Evolutionary conservation across 2,329 filamentous ascomycete species (phyloP).

Genomic region (Mycogone perniciosa): DNA sequence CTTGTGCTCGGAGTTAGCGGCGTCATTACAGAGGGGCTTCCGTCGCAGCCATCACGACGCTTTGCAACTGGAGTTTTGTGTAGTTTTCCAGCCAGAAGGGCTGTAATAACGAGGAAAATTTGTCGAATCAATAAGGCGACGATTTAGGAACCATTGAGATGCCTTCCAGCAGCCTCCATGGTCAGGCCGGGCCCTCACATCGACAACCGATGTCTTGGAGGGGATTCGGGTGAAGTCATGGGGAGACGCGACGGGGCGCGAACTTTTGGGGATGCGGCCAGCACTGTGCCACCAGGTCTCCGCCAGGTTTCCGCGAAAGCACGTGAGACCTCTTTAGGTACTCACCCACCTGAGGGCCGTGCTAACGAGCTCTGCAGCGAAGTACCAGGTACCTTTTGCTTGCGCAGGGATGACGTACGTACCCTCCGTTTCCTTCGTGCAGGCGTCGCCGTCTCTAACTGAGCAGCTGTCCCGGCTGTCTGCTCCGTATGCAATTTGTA

Average conservation of each 20-base stretch:
- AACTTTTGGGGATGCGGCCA: slow-evolving; percentile 27
- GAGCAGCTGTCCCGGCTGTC: too few species aligned
- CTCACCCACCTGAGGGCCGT: background rate
- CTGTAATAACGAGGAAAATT: slow-evolving; percentile 21
- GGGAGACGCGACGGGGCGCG: slow-evolving; percentile 40
- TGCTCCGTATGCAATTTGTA: too few species aligned
- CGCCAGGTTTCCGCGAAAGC: slow-evolving; percentile 39
- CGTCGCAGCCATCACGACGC: slow-evolving; percentile 14
- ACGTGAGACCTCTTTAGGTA: slow-evolving; percentile 29
- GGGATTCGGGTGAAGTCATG: slow-evolving; percentile 33
- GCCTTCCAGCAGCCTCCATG: slow-evolving; percentile 20
- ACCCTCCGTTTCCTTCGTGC: background rate
- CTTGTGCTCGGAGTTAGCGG: slow-evolving; percentile 13
- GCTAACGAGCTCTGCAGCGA: background rate
- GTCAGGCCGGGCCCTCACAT: slow-evolving; percentile 17
- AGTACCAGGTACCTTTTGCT: background rate
- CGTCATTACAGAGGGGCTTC: slow-evolving; percentile 18
- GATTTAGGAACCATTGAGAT: slow-evolving; percentile 12
- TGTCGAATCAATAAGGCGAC: fast-evolving
- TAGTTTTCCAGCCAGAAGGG: slow-evolving; percentile 18
- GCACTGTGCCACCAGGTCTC: slow-evolving; percentile 24
- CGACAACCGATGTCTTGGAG: slow-evolving; percentile 23
- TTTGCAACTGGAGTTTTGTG: slow-evolving; percentile 5
- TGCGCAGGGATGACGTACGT: slow-evolving; percentile 3
- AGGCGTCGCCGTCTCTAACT: too few species aligned